Conservation (phyloP, 768 basidiomycete genomes). For the Hericium alpestre region DNA sequence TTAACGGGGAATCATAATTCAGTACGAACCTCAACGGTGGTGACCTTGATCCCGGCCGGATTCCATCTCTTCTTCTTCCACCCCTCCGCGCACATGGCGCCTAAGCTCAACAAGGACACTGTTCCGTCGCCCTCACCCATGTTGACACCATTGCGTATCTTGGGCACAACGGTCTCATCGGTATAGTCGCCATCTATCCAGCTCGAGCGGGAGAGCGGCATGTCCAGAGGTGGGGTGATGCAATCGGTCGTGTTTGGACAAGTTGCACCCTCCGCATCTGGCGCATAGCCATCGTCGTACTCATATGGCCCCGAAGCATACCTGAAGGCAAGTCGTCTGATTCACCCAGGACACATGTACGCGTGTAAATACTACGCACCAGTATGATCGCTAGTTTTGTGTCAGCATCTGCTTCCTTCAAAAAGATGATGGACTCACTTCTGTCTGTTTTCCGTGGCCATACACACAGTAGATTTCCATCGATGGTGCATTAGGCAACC, state of each 20-base stretch:
- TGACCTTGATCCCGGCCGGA: slow-evolving; percentile 76
- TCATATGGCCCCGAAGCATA: slow-evolving; percentile 66
- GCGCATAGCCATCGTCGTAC: slow-evolving; percentile 42
- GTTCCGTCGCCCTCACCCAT: slow-evolving; percentile 96
- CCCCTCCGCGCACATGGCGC: slow-evolving; percentile 94
- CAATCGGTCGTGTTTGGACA: slow-evolving; percentile 41
- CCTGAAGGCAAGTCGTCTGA: slow-evolving; percentile 25
- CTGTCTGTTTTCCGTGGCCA: slow-evolving; percentile 92
- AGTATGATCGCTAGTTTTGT: slow-evolving; percentile 63
- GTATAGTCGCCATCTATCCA: slow-evolving; percentile 85
- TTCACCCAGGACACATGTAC: no score
- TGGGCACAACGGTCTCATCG: slow-evolving; percentile 47
- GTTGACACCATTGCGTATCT: slow-evolving; percentile 71
- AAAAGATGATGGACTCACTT: slow-evolving; percentile 37
- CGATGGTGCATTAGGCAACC: slow-evolving; percentile 80
- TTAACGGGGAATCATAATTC: neutral
- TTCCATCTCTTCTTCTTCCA: slow-evolving; percentile 90
- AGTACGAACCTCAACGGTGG: slow-evolving; percentile 68
- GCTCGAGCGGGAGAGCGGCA: slow-evolving; percentile 45
- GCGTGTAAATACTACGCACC: slow-evolving; percentile 29
- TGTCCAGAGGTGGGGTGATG: slow-evolving; percentile 33
- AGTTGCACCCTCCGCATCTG: slow-evolving; percentile 30
- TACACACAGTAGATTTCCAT: slow-evolving; percentile 92
- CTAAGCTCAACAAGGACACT: slow-evolving; percentile 72
- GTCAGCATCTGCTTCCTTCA: neutral